Base-by-base conservation (phyloP, 2,329 filamentous ascomycete species). In the Sarocladiaceae sp. region DNA sequence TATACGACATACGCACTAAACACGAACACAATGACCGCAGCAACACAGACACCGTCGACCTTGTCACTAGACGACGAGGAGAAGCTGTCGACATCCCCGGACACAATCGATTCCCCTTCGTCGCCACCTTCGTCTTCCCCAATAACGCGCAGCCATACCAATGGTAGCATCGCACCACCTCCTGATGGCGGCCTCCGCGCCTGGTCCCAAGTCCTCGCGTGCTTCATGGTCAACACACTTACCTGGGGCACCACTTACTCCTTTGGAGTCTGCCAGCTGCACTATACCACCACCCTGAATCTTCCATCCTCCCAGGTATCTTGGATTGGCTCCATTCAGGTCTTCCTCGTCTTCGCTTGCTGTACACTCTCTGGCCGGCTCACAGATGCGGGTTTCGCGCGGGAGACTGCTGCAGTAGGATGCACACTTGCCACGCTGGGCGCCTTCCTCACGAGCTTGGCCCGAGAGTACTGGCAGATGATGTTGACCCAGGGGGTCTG, bases 191-290 rank as follows among this genome's bases (percentile, higher is more conserved):
- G 72, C 11, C 50, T 64, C 40, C 49, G 55, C 12, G 73, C 72
- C 13, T 77, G 73, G 73, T 64, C 61, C 1, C 73, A 76, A 52
- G 70, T 76, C 7, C 37, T 71, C 16, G 68, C 70, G 6, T 65
- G 65, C 24, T 60, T 70, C 32, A 61, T 74, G 23, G 60, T 74
- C 57, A 74, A 71, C 53, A 63, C 64, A 44, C 55, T 77, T 46
- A 65, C 72, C 4, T 76, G 73, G 69, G 73, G 74, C 43, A 71
- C 69, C 43, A 64, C 68, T 3, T 59, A 67, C 4, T 65, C 69
- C 2, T 78, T 74, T 49, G 74, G 66, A 44, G 69, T 71, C 35
- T 73, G 87, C 45, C 73, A 77, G 53, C 60, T 81, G 5, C 62
- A 73, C 59, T 68, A 68, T 47, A 59, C 58, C n/a, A 54, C 64